Conservation (phyloP, 306 rosid species). For the Parietaria judaica region DNA sequence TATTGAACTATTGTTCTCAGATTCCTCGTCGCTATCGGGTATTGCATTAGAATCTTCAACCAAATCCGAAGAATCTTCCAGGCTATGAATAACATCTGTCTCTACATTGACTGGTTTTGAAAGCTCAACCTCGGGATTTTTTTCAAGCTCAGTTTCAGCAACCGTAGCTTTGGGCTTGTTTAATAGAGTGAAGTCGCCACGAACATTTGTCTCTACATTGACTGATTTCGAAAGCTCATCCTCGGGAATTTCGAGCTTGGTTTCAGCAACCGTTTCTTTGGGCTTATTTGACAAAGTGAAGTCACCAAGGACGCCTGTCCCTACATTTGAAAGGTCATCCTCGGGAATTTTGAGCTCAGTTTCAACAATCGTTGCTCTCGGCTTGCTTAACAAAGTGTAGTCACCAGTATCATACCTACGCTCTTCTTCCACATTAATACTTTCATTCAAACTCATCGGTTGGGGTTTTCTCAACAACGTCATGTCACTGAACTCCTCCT, state of each 20-base stretch:
- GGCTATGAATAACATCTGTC: conserved; percentile 12
- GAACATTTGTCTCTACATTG: conserved; percentile 18
- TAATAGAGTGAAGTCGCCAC: conserved; percentile 5
- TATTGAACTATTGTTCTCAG: conserved; percentile 13
- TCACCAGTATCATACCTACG: conserved; percentile 18
- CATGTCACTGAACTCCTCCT: conserved; percentile 74
- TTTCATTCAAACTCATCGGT: conserved; percentile 23
- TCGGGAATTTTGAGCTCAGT: conserved; percentile 11
- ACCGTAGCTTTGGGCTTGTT: too few species aligned
- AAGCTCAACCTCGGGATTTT: conserved; percentile 3
- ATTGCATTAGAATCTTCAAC: conserved; percentile 9
- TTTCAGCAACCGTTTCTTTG: conserved; percentile 12
- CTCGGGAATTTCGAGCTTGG: conserved; percentile 9
- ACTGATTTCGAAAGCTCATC: conserved; percentile 21
- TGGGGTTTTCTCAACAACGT: conserved; percentile 75
- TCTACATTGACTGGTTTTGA: conserved; percentile 21
- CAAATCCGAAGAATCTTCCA: conserved; percentile 7
- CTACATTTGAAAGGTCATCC: conserved; percentile 17
- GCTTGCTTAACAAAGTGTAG: conserved; percentile 46
- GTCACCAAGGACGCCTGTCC: conserved; percentile 18
- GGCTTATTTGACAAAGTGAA: conserved; percentile 52
- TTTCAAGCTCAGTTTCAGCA: too few species aligned
- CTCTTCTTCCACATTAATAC: conserved; percentile 29
- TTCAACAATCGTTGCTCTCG: conserved; percentile 20
- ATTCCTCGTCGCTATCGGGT: conserved; percentile 14